Evolutionary conservation across 306 rosid species (phyloP).

Genomic region (Dicorynia guianensis): DNA sequence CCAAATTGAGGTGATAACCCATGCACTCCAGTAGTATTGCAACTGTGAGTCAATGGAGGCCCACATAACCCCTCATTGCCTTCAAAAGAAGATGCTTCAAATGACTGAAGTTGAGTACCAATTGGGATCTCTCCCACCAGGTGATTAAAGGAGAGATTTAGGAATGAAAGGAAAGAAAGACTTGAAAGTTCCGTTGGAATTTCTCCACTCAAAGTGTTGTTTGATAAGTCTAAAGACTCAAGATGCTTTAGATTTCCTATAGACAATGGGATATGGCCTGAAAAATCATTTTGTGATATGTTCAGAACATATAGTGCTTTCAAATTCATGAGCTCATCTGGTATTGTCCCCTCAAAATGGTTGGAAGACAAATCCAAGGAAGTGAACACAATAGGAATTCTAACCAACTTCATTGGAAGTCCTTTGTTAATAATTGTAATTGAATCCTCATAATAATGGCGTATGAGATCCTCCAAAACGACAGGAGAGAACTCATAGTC

Average conservation of each 20-base stretch:
- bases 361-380: conserved; percentile 42
- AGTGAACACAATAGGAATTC: conserved; percentile 26
- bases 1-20: background rate
- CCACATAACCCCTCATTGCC: conserved; percentile 51
- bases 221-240: conserved; percentile 43
- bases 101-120: too few relatives aligned
- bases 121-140: too few relatives aligned
- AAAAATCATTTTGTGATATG: conserved; percentile 38
- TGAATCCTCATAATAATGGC: background rate
- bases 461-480: too few relatives aligned
- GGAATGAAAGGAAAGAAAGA: too few relatives aligned
- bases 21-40: background rate
- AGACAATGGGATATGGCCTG: conserved; percentile 31
- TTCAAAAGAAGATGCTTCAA: background rate
- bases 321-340: conserved; percentile 31
- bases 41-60: conserved; percentile 32
- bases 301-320: conserved; percentile 25
- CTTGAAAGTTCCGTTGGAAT: too few relatives aligned
- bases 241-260: background rate
- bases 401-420: background rate
- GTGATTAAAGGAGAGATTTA: too few relatives aligned
- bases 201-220: too few relatives aligned
- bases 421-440: conserved; percentile 32
- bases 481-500: too few relatives aligned
- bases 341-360: conserved; percentile 37